Base-by-base conservation (phyloP, 2,329 filamentous ascomycete species). In the Monilinia fructicola region DNA sequence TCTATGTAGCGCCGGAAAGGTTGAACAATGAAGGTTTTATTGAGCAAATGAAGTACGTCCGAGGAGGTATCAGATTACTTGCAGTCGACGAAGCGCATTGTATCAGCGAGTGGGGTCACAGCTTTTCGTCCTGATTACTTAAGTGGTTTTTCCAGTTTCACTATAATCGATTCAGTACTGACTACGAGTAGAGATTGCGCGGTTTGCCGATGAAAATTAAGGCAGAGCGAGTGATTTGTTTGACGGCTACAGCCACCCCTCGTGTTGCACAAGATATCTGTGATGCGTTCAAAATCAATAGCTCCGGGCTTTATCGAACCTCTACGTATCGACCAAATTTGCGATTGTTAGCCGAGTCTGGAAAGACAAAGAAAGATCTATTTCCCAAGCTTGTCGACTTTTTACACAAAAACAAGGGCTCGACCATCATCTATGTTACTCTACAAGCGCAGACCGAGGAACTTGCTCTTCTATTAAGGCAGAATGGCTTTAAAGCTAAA, bases 21-120 rank as follows among this genome's bases (percentile, higher is more conserved):
- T 77, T 88, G 14, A 87, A 87, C 71, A 87, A 87, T 66, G 85
- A 87, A 71, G 81, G 81, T 0, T 87, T 88, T 59, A 79, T 87
- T 7, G 80, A 82, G 56, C 82, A 78, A 21, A 84, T 87, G 74
- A 84, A 82, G 54, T 74, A 80, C 16, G 81, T 86, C 0, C 80
- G 80, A 0, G 85, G 84, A 2, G 84, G 84, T 9, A 78, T 87
- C 1, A 81, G 86, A 2, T 75, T 88, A 5, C 75, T 87, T 28
- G 85, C 83, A 1, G 81, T 86, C 0, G 84, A 87, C 50, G 84
- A 87, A 71, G 84, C 84, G 0, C 84, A 86, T 69, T 87, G 84
- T 68, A 83, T 87, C 50, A 86, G 84, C 4, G 83, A 85, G 78
- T 83, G 81, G 82, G 81, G 81, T 0, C 81, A 83, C 67, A 79